Conservation (phyloP, 495 filamentous ascomycete genomes). For the Lasiosphaeria ovina region DNA sequence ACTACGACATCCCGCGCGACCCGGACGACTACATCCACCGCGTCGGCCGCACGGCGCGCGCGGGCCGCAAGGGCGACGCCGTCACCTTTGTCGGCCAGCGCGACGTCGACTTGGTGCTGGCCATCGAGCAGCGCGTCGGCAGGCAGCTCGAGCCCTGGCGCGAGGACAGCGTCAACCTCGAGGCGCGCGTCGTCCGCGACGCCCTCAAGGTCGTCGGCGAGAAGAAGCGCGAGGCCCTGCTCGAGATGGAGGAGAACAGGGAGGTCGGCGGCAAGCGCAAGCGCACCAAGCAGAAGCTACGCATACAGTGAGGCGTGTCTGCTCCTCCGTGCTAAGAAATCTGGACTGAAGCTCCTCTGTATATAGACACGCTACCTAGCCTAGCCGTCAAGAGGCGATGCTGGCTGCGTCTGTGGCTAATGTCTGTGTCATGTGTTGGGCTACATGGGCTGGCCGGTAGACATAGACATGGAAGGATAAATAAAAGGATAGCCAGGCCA, state of each 20-base stretch:
- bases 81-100: constrained; percentile 90
- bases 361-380: no score
- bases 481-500: no score
- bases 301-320: constrained; percentile 1
- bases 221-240: constrained; percentile 83
- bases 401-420: no score
- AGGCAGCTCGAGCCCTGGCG: constrained; percentile 74
- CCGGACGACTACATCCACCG: constrained; percentile 98
- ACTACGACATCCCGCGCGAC: constrained; percentile 92
- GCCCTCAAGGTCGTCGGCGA: constrained; percentile 83
- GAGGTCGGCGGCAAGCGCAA: constrained; percentile 79
- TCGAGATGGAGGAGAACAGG: constrained; percentile 88
- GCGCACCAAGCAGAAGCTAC: constrained; percentile 55
- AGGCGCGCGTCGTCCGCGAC: constrained; percentile 78
- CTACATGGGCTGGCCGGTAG: no score
- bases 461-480: no score
- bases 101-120: constrained; percentile 81
- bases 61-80: constrained; percentile 74
- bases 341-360: not conserved
- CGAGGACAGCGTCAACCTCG: constrained; percentile 87
- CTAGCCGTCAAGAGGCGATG: no score
- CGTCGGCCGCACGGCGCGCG: constrained; percentile 91
- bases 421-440: no score
- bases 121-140: constrained; percentile 83
- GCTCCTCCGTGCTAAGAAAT: not conserved